A percentile compares a stretch with the other conserved stretches of the same genome.
Conservation (phyloP, 495 filamentous ascomycete genomes). For the Aspergillus mulundensis region DNA sequence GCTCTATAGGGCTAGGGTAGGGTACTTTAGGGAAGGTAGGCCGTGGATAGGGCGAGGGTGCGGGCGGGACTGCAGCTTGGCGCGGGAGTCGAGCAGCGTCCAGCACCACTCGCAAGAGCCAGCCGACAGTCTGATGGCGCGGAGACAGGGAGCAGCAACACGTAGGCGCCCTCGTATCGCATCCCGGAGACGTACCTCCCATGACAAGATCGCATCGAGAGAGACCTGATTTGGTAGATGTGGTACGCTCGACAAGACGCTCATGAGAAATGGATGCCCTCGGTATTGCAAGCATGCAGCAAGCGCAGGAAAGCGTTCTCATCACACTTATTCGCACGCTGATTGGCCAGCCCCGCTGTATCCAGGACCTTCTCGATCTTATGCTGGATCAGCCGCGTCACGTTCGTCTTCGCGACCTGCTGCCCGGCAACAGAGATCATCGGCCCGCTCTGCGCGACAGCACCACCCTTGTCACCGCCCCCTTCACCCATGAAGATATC, state of each 20-base stretch:
- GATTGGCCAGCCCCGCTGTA: conserved; percentile 68
- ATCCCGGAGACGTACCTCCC: no score
- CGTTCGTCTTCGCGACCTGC: conserved; percentile 49
- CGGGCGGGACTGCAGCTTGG: neutral
- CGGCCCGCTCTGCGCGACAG: neutral
- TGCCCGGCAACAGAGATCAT: conserved; percentile 25
- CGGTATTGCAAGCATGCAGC: conserved; percentile 2
- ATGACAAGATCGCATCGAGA: no score
- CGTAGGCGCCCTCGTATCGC: no score
- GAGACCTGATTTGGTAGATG: neutral
- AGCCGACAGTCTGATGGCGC: neutral
- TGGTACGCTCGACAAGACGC: neutral
- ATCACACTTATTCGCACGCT: conserved; percentile 7
- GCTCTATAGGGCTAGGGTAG: neutral
- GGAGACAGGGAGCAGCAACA: neutral
- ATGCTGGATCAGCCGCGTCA: conserved; percentile 70
- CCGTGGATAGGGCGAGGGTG: no score
- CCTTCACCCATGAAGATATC: conserved; percentile 70
- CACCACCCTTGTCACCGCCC: conserved; percentile 15
- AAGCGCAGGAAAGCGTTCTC: conserved; percentile 8
- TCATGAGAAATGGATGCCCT: conserved; percentile 90
- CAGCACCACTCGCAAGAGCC: conserved; percentile 1
- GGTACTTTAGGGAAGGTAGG: no score
- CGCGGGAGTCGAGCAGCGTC: neutral
- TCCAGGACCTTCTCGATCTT: conserved; percentile 81